phyloP scores from a whole-genome alignment of 371 early-diverging fungal genomes.

The Mucor irregularis region DNA sequence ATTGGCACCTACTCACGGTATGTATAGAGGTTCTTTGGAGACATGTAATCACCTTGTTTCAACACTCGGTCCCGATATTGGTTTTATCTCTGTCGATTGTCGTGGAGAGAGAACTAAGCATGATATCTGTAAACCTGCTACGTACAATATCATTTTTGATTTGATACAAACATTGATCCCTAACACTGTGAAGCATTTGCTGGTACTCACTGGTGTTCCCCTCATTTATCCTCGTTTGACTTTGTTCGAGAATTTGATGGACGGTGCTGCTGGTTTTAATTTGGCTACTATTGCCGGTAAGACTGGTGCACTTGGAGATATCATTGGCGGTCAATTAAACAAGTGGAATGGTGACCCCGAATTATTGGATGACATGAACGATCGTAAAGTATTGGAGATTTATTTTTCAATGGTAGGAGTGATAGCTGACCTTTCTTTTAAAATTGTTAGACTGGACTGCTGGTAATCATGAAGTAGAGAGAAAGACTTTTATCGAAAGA shows the following conservation, averaged over 20 bases:
- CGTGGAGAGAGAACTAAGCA: conserved; percentile 71
- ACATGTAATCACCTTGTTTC: conserved; percentile 31
- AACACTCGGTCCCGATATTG: conserved; percentile 40
- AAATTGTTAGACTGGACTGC: conserved; percentile 60
- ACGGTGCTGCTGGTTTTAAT: conserved; percentile 40
- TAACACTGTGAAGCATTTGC: conserved; percentile 57
- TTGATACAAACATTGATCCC: conserved; percentile 55
- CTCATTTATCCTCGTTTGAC: conserved; percentile 76
- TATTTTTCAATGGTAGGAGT: neutral
- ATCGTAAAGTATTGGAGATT: conserved; percentile 32
- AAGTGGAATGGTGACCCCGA: conserved; percentile 82
- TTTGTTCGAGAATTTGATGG: conserved; percentile 59
- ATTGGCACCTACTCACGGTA: conserved; percentile 56
- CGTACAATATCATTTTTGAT: conserved; percentile 63
- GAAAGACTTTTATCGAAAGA: conserved; percentile 63
- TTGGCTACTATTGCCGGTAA: conserved; percentile 45
- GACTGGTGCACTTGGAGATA: conserved; percentile 50
- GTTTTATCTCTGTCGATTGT: conserved; percentile 73
- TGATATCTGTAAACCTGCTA: conserved; percentile 55
- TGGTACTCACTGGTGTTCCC: conserved; percentile 66
- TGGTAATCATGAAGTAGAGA: conserved; percentile 67
- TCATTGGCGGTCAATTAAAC: conserved; percentile 46
- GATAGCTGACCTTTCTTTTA: too few species aligned
- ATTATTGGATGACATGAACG: conserved; percentile 74
- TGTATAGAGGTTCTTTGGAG: conserved; percentile 23